phyloP scores from a whole-genome alignment of 2,329 filamentous ascomycete species.

The Tolypocladium paradoxum region DNA sequence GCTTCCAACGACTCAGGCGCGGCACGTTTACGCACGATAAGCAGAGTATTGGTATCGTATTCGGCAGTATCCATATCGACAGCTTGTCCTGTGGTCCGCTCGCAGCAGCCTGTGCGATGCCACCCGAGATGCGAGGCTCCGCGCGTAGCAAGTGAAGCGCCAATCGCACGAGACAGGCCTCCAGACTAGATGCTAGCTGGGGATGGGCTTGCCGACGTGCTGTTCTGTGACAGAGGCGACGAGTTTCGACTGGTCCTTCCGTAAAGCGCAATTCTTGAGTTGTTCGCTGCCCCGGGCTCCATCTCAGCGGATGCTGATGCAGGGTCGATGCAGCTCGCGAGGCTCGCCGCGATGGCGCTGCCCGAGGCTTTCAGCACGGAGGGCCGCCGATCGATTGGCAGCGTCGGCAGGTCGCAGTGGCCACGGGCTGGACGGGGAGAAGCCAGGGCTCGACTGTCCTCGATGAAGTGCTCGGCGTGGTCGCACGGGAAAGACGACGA shows the following conservation, averaged over 20 bases:
- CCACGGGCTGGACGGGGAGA: not conserved
- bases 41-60: conserved; percentile 51
- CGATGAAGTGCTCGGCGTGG: not conserved
- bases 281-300: conserved; percentile 19
- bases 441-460: not conserved
- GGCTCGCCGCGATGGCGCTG: conserved; percentile 1
- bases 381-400: conserved; percentile 1
- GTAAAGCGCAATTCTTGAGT: conserved; percentile 1
- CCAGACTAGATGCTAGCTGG: not conserved
- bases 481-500: not conserved
- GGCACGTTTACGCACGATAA: conserved; percentile 35
- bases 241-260: conserved; percentile 8
- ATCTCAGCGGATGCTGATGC: conserved; percentile 24
- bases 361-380: not conserved
- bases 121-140: not conserved
- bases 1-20: not conserved
- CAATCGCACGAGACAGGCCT: not conserved
- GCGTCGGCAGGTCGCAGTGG: not conserved
- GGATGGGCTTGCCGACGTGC: not conserved
- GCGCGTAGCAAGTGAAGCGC: conserved; percentile 3
- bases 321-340: conserved; percentile 6
- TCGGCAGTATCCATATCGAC: conserved; percentile 53
- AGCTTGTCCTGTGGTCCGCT: conserved; percentile 10
- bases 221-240: conserved; percentile 3
- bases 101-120: conserved; percentile 1